Evolutionary conservation across 805 yeast species (phyloP).

Genomic region (Ogataea ramenticola): DNA sequence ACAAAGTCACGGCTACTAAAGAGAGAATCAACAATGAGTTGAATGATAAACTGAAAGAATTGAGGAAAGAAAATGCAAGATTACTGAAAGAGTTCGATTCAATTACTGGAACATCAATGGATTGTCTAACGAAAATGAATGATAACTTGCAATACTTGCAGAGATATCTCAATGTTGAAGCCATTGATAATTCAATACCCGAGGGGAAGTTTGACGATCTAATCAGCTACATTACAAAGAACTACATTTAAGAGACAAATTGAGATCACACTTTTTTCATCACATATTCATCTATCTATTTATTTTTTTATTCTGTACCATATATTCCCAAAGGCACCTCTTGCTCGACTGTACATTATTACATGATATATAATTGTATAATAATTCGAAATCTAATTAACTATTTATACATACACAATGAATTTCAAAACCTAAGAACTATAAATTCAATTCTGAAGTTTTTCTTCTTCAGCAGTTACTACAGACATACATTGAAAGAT

Average conservation of each 20-base stretch:
- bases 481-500: constrained; percentile 92
- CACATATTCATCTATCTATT: too few relatives aligned
- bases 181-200: constrained; percentile 3
- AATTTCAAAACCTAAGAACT: too few relatives aligned
- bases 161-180: constrained; percentile 8
- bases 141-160: constrained; percentile 6
- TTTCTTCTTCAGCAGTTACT: constrained; percentile 44
- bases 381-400: too few relatives aligned
- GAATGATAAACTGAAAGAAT: constrained; percentile 7
- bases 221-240: constrained; percentile 13
- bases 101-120: constrained; percentile 4
- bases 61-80: constrained; percentile 9
- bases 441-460: constrained; percentile 7
- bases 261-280: too few relatives aligned
- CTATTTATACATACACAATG: too few relatives aligned
- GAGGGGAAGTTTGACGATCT: constrained; percentile 13
- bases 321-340: too few relatives aligned
- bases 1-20: constrained; percentile 8
- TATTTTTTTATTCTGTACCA: too few relatives aligned
- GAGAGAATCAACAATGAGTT: constrained; percentile 10
- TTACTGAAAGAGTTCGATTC: constrained; percentile 7
- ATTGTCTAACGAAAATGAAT: constrained; percentile 6
- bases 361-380: too few relatives aligned
- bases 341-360: too few relatives aligned
- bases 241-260: constrained; percentile 1